Base-by-base conservation (phyloP, 2,329 filamentous ascomycete species). In the Microsporum ferrugineum region DNA sequence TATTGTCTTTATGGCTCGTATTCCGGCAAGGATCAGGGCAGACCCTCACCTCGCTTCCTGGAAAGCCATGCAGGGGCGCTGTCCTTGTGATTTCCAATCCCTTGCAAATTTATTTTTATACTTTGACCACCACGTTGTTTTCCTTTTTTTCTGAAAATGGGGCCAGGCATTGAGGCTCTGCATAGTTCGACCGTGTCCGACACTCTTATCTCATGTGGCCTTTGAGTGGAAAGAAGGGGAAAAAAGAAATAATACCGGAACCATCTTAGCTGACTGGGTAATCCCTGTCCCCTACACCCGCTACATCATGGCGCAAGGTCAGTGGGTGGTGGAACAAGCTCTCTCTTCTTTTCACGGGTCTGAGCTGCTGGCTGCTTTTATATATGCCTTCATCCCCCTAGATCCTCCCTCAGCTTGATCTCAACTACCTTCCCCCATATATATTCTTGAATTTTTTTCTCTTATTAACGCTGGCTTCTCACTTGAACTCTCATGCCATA, bases 121-220 rank as follows among this genome's bases (percentile, higher is more conserved):
- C 51, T 55, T 55, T 34, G 14, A 14, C 31, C 51, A 55, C 55
- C 55, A 57, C 55, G 55, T 57, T 57, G 41, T 55, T 55, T 55
- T 55, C 51, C 51, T 55, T 55, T 55, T 55, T 36, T 55, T 36
- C 51, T 55, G 51, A 55, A 39, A 57, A 57, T 57, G 55, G 55
- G 55, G 55, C 55, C 55, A 57, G 39, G 51, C 51, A 57, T 39
- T 57, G 55, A 57, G 55, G 55, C 55, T 57, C 55, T 57, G 55
- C 55, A 57, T 55, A 55, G 51, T 55, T 55, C 51, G 8, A 55
- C 51, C 51, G 51, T 55, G 51, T 55, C 51, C 31, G 51, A 55
- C 51, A 31, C 51, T 55, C 51, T 55, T 55, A 55, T 55, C 51
- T 55, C 51, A 55, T 55, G 51, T 55, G 51, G 51, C 51, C 51